Conservation (phyloP, 192 early-diverging fungal genomes). For the Backusella parvicylindrica region DNA sequence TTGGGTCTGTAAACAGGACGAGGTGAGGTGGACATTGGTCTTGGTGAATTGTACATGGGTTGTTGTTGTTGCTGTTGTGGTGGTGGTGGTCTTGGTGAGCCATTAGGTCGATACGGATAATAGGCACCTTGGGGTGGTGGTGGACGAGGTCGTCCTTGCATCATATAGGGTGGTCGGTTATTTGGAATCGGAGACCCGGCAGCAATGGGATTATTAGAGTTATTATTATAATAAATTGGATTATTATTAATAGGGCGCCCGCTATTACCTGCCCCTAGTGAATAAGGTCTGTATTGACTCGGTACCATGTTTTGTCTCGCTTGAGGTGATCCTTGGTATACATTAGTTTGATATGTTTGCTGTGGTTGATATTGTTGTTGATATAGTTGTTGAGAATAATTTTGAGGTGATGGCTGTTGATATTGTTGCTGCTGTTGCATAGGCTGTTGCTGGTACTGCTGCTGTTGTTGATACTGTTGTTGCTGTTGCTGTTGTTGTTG, state of each 20-base stretch:
- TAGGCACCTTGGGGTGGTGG: not conserved
- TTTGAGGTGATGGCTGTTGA: not conserved
- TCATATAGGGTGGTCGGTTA: not conserved
- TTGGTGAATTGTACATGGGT: not conserved
- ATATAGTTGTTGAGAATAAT: not conserved
- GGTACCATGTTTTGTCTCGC: not conserved
- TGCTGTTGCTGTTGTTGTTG: not conserved
- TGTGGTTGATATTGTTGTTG: not conserved
- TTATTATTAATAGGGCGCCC: slow-evolving; percentile 1
- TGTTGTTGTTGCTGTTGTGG: not conserved
- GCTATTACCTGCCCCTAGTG: not conserved
- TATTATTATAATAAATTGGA: slow-evolving; percentile 8
- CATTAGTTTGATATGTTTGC: not conserved
- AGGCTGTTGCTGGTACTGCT: not conserved
- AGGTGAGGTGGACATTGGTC: not conserved
- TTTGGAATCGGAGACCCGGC: not conserved
- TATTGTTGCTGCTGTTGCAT: not conserved
- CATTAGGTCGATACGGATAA: not conserved
- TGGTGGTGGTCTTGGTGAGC: not conserved
- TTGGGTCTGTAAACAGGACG: not conserved
- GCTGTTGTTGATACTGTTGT: not conserved
- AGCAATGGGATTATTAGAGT: not conserved
- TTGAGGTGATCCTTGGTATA: not conserved
- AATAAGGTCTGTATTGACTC: slow-evolving; percentile 6
- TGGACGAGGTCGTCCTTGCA: not conserved